Percentiles rank a stretch among this genome's conserved stretches.
Conservation (phyloP, 73 alveolate species). For the Tetrahymena malaccensis region DNA sequence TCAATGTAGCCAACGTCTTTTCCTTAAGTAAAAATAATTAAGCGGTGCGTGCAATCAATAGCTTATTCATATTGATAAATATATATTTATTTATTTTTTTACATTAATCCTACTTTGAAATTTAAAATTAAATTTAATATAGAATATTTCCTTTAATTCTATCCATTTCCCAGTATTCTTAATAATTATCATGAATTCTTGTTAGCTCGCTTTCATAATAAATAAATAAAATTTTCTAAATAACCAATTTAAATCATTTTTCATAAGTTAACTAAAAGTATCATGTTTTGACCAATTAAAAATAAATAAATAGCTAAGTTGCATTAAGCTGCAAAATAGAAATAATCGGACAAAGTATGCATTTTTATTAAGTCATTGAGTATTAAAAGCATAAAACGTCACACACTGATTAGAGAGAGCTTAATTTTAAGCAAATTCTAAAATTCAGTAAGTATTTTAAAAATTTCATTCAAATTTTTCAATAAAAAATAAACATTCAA, state of each 20-base stretch:
- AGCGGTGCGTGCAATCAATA: not conserved
- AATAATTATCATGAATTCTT: too few species aligned
- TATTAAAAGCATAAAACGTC: not conserved
- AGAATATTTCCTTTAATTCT: not conserved
- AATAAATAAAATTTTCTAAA: too few species aligned
- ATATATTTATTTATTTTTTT: too few species aligned
- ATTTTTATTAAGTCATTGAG: not conserved
- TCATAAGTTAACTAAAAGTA: not conserved
- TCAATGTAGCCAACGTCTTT: not conserved
- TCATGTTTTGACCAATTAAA: not conserved
- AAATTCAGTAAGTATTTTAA: not conserved
- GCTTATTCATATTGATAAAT: too few species aligned
- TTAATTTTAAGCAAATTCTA: not conserved
- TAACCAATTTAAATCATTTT: not conserved
- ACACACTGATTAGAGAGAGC: not conserved
- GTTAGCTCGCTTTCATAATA: not conserved
- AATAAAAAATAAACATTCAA: not conserved
- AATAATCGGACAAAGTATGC: not conserved
- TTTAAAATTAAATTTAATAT: too few species aligned
- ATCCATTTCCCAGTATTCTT: not conserved
- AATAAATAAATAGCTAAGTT: not conserved
- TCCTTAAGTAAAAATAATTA: not conserved
- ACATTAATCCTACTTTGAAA: not conserved
- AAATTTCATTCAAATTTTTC: not conserved
- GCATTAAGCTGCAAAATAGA: not conserved